These are phyloP conservation scores for Candida cerambycidarum DNA, from an alignment of 805 yeast species.

Conservation along the genomic window DNA sequence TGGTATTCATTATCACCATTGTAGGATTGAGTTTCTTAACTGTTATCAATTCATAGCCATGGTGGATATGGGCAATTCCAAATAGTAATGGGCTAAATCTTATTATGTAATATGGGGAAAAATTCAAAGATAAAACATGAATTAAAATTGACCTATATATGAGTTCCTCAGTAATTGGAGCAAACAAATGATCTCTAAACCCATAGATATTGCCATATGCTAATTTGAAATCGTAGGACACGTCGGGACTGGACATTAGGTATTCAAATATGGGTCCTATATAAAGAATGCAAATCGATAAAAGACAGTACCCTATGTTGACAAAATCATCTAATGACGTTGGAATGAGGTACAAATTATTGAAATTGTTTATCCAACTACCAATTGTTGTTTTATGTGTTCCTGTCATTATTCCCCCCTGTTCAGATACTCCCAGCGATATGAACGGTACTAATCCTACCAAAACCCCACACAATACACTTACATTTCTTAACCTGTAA, in stretches of 20 bases:
- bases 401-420: background rate
- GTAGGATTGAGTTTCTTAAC: constrained; percentile 1
- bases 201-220: constrained; percentile 34
- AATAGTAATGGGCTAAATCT: constrained; percentile 60
- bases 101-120: constrained; percentile 19
- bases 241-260: constrained; percentile 18
- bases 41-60: constrained; percentile 49
- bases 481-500: constrained; percentile 40
- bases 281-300: constrained; percentile 37
- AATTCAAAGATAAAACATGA: constrained; percentile 21
- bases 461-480: constrained; percentile 28
- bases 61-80: constrained; percentile 80
- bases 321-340: constrained; percentile 13
- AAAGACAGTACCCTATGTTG: constrained; percentile 14
- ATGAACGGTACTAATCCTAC: constrained; percentile 28
- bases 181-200: constrained; percentile 59
- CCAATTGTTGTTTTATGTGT: background rate
- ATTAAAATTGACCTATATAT: constrained; percentile 56
- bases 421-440: background rate
- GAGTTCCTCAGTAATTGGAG: constrained; percentile 79
- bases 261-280: constrained; percentile 48
- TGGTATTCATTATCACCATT: constrained; percentile 16
- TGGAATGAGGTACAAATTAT: background rate
- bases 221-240: background rate
- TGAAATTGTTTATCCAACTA: background rate